phyloP scores from a whole-genome alignment of 441 rosid species.

The Adansonia gregorii region DNA sequence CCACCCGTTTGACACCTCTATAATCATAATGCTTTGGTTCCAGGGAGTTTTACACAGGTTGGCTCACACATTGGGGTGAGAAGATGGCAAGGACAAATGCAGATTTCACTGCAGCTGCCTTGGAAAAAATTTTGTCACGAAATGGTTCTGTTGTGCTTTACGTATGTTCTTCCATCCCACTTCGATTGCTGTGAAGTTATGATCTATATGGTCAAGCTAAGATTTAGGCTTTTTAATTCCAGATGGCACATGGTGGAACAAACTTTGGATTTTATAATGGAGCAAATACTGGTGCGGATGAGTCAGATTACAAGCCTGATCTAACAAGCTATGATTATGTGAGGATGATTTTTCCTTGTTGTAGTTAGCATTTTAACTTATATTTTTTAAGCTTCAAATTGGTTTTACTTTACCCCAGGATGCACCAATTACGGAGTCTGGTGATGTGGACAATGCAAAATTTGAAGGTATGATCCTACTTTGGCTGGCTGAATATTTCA shows the following conservation, averaged over 20 bases:
- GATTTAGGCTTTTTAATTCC: conserved; percentile 29
- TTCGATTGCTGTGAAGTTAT: conserved; percentile 25
- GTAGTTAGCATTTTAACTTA: conserved; percentile 17
- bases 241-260: conserved; percentile 99
- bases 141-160: conserved; percentile 96
- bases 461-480: conserved; percentile 57
- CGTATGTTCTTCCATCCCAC: conserved; percentile 48
- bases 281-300: conserved; percentile 74
- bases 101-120: conserved; percentile 64
- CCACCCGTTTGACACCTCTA: background rate
- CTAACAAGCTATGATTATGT: conserved; percentile 97
- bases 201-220: conserved; percentile 22
- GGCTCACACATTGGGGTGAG: conserved; percentile 99
- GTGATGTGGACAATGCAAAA: conserved; percentile 78
- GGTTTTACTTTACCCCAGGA: conserved; percentile 54
- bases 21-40: conserved; percentile 24
- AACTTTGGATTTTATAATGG: conserved; percentile 96
- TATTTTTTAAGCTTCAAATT: conserved; percentile 26
- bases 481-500: conserved; percentile 20
- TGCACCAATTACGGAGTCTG: conserved; percentile 91
- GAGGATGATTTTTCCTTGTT: conserved; percentile 30
- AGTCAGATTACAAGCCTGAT: conserved; percentile 84
- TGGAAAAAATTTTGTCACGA: conserved; percentile 72
- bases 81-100: conserved; percentile 69
- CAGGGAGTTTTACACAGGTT: conserved; percentile 97